These are phyloP conservation scores for Aspergillus pseudonomiae DNA, from an alignment of 2,329 filamentous ascomycete species.

Conservation along the genomic window DNA sequence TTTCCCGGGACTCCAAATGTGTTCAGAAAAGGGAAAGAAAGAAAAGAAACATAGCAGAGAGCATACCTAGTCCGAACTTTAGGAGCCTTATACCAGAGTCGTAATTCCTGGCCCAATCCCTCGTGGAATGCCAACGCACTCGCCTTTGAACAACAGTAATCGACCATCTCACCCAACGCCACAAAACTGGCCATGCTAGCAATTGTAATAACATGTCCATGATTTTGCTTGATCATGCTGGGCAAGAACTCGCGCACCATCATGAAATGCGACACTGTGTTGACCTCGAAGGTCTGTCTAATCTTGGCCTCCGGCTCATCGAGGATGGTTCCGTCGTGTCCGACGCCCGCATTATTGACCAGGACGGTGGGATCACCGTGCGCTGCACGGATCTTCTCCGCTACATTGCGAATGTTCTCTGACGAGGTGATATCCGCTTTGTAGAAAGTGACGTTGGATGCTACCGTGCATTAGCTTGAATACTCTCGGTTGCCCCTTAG, in stretches of 20 bases:
- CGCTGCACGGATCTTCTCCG: slow-evolving; percentile 40
- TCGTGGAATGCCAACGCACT: slow-evolving; percentile 59
- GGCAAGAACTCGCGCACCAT: slow-evolving; percentile 57
- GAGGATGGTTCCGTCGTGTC: slow-evolving; percentile 51
- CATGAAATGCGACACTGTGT: slow-evolving; percentile 55
- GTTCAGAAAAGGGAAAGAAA: neutral
- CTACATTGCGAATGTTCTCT: slow-evolving; percentile 35
- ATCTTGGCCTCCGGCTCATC: slow-evolving; percentile 49
- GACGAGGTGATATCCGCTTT: slow-evolving; percentile 42
- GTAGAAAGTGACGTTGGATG: slow-evolving; percentile 41
- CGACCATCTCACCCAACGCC: slow-evolving; percentile 51
- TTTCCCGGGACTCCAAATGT: neutral
- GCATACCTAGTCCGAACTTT: slow-evolving; percentile 43
- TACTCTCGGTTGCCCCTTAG: no score
- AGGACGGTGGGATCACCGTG: slow-evolving; percentile 51
- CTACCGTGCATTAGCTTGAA: slow-evolving; percentile 11
- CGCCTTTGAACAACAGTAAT: slow-evolving; percentile 57
- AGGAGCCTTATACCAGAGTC: slow-evolving; percentile 38
- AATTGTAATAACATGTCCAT: slow-evolving; percentile 61
- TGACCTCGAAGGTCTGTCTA: slow-evolving; percentile 55
- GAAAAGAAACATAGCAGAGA: no score
- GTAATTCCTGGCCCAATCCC: slow-evolving; percentile 44
- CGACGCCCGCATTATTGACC: slow-evolving; percentile 56
- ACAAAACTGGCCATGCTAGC: slow-evolving; percentile 58
- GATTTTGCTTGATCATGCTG: slow-evolving; percentile 53